phyloP scores from a whole-genome alignment of 257 asterid genomes.

The Fraxinus cuspidata region DNA sequence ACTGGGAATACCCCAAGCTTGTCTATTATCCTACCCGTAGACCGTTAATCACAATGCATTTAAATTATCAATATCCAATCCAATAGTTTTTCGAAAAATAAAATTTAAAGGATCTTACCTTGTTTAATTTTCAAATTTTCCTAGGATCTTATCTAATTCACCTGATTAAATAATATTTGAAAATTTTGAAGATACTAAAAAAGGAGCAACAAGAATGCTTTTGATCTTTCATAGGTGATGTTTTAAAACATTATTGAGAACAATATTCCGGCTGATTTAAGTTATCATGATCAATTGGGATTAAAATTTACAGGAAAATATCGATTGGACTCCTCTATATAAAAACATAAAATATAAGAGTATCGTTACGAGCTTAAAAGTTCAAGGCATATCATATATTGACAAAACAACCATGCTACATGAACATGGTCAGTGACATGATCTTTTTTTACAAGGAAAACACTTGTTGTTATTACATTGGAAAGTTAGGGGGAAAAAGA shows the following conservation, averaged over 20 bases:
- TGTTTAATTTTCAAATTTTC: background rate
- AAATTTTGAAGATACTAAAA: background rate
- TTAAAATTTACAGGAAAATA: background rate
- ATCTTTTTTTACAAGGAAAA: too few species aligned
- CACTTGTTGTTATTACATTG: too few species aligned
- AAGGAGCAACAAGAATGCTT: background rate
- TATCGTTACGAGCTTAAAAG: background rate
- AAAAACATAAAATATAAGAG: background rate
- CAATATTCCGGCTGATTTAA: background rate
- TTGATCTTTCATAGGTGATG: background rate
- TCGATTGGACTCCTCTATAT: background rate
- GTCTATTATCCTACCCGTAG: too few species aligned
- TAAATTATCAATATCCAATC: too few species aligned
- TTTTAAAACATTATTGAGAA: background rate
- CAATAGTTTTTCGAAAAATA: too few species aligned
- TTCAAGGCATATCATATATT: too few species aligned
- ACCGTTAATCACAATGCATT: too few species aligned
- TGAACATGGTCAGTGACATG: too few species aligned
- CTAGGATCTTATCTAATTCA: background rate
- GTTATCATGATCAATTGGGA: background rate
- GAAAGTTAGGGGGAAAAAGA: too few species aligned
- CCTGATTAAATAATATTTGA: background rate
- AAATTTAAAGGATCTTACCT: background rate
- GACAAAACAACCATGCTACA: too few species aligned
- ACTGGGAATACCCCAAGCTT: too few species aligned